Base-by-base conservation (phyloP, 2,329 filamentous ascomycete genomes). In the Neocucurbitaria cava region DNA sequence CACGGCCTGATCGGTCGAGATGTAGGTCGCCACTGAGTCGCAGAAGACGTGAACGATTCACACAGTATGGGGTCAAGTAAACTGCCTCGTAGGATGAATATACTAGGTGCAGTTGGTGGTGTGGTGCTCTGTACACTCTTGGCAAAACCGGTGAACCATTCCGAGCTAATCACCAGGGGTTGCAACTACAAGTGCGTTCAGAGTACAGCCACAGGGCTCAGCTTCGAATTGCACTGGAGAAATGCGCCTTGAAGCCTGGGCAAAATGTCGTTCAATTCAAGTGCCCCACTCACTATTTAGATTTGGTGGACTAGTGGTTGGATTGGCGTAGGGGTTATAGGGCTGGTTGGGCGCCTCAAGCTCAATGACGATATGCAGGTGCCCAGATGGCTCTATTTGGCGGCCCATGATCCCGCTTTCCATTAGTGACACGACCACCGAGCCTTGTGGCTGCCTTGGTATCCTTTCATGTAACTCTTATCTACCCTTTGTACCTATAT, bases 321-420 rank as follows among this genome's bases (percentile, higher is more conserved):
- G 58, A 69, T 69, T 64, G 64, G 58, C 64, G 55, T 62, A 62
- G 59, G 65, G 68, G 64, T 45, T 30, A 3, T 6, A 31, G 28
- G 8, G 28, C 11, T 31, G 40, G 26, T 35, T 51, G 46, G 39
- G 54, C 52, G 54, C 54, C 51, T 54, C 55, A 41, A 66, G 53
- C 51, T 54, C 55, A 41, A 66, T 65, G 64, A 68, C 61, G 65
- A 59, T 48, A 42, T 43, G 31, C 50, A 43, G 43, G 17, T 42
- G 50, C 52, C 51, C 41, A 52, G 50, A 52, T 53, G 49, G 46
- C 46, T 58, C 56, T 51, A 49, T 51, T 40, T 54, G 55, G 58
- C 53, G 52, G 46, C 51, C 43, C 42, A 26, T 50, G 35, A 54
- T 49, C 57, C 59, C 59, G 59, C 55, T 59, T 60, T 56, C 48